These are phyloP conservation scores for Wallacemonas rigidus DNA, from an alignment of 208 protist species.

Conservation along the genomic window DNA sequence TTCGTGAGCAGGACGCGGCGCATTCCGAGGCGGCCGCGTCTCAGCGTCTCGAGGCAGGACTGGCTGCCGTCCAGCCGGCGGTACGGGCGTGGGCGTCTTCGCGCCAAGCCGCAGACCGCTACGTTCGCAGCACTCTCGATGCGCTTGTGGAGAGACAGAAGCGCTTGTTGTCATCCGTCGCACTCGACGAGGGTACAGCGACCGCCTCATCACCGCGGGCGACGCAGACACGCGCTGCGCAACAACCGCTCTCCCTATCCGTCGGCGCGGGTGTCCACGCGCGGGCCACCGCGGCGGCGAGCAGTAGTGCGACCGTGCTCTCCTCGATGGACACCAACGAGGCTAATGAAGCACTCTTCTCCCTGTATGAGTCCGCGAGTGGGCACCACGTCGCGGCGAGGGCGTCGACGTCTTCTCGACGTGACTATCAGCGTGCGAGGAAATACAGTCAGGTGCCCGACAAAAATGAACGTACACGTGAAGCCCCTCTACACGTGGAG, in stretches of 20 bases:
- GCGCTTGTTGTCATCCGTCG: conserved; percentile 7
- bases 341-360: conserved; percentile 1
- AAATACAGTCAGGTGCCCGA: too few species aligned
- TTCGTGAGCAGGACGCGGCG: not conserved
- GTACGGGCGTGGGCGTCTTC: conserved; percentile 7
- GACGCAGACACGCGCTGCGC: too few species aligned
- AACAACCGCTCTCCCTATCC: too few species aligned
- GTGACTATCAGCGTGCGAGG: too few species aligned
- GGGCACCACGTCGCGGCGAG: not conserved
- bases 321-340: conserved; percentile 13
- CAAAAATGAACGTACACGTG: too few species aligned
- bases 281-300: too few species aligned
- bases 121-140: conserved; percentile 16
- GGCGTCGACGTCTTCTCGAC: conserved; percentile 3
- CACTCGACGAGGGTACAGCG: not conserved
- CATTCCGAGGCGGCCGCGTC: conserved; percentile 4
- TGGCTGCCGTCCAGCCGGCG: conserved; percentile 24
- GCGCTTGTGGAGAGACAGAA: conserved; percentile 17
- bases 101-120: not conserved
- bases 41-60: not conserved
- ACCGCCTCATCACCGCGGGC: too few species aligned
- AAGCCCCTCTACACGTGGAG: too few species aligned
- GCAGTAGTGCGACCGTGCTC: conserved; percentile 1
- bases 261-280: too few species aligned
- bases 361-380: not conserved